phyloP scores from a whole-genome alignment of 2,329 filamentous ascomycete genomes.

The Alternaria brassicae region DNA sequence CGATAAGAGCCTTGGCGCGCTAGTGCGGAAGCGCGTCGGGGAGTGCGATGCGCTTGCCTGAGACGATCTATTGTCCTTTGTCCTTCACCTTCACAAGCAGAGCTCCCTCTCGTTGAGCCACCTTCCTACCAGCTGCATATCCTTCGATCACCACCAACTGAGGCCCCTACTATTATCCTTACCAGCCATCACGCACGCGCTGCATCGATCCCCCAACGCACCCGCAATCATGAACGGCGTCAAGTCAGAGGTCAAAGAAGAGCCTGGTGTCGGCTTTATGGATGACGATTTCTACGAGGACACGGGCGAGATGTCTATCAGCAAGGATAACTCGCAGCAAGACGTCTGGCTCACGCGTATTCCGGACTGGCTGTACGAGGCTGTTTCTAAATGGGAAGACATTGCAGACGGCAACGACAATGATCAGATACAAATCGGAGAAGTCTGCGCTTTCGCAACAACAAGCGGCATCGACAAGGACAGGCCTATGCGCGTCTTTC shows the following conservation, averaged over 20 bases:
- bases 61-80: conserved; percentile 9
- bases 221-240: conserved; percentile 48
- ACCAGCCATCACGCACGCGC: background rate
- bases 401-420: conserved; percentile 47
- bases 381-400: conserved; percentile 47
- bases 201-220: background rate
- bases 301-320: conserved; percentile 52
- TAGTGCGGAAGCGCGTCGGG: conserved; percentile 22
- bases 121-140: conserved; percentile 6
- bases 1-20: conserved; percentile 31
- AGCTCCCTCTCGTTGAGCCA: conserved; percentile 2
- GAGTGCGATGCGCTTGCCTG: conserved; percentile 14
- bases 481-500: conserved; percentile 68
- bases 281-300: conserved; percentile 55
- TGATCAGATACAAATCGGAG: conserved; percentile 50
- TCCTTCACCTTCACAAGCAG: conserved; percentile 17
- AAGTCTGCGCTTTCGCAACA: conserved; percentile 39
- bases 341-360: conserved; percentile 51
- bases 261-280: conserved; percentile 48
- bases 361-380: conserved; percentile 50
- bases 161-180: conserved; percentile 3
- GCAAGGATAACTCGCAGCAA: conserved; percentile 32
- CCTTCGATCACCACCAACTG: background rate
- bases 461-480: conserved; percentile 38
- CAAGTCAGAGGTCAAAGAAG: conserved; percentile 52